These are phyloP conservation scores for Gossypium ekmanianum DNA, from an alignment of 345 rosid species.

Conservation along the genomic window DNA sequence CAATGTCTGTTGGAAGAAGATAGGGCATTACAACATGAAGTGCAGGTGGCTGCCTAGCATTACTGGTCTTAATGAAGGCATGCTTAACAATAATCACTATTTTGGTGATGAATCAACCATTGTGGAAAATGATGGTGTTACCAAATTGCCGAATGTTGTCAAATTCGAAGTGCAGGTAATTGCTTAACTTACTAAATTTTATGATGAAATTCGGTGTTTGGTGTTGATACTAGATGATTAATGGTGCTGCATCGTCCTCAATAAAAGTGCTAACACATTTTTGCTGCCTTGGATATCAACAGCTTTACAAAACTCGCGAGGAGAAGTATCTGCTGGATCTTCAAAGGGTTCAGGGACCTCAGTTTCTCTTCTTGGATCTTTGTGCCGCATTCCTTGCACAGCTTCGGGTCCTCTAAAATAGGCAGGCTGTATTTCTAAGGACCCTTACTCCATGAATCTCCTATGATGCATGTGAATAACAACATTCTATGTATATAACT, in stretches of 20 bases:
- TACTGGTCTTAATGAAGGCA: constrained; percentile 58
- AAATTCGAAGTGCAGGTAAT: constrained; percentile 93
- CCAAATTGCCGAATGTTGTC: constrained; percentile 54
- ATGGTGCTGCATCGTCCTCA: background rate
- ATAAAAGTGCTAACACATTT: background rate
- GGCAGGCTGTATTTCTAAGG: background rate
- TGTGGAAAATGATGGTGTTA: constrained; percentile 46
- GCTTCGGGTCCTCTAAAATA: constrained; percentile 61
- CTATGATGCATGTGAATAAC: constrained; percentile 21
- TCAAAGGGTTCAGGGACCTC: constrained; percentile 81
- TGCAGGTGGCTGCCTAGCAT: constrained; percentile 78
- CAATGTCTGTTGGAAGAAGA: constrained; percentile 92
- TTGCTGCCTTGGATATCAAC: constrained; percentile 21
- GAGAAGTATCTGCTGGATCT: constrained; percentile 89
- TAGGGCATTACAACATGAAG: constrained; percentile 92
- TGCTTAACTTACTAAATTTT: background rate
- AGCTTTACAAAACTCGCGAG: constrained; percentile 85
- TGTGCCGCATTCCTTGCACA: constrained; percentile 87
- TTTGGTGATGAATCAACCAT: constrained; percentile 70
- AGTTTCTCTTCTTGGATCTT: constrained; percentile 85
- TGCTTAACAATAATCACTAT: constrained; percentile 53
- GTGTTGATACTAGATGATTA: background rate
- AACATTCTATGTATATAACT: constrained; percentile 31
- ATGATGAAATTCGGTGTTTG: background rate
- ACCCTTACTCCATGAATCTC: background rate